Evolutionary conservation across 345 rosid species (phyloP), one percentile per base, ranked within the genome.

Genomic region (Eucalyptus marginata): DNA sequence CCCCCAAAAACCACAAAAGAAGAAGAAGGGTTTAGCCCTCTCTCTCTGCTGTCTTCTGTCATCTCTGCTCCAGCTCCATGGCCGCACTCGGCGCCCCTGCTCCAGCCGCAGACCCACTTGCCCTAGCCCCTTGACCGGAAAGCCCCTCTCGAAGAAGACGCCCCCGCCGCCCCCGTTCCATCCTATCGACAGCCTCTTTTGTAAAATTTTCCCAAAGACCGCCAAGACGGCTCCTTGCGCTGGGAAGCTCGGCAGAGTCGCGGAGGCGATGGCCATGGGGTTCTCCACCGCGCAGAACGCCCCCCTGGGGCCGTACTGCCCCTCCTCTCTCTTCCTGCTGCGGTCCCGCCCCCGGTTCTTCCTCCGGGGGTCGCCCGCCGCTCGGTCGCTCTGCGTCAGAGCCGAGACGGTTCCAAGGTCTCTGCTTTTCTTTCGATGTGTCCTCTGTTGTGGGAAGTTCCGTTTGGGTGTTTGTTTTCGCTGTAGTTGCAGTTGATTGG

Each of bases 261-360:
- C 92, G 40, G 91, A 90, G 86, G 58, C 76, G 86, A 88, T 91
- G 91, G 95, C 96, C 86, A 94, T 96, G 96, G 97, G 96, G 89
- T 87, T 93, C 93, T 92, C 97, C 86, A 86, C 93, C 64, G 92
- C 81, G 27, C 87, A 76, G 83, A 94, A 91, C 64, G 68, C 86
- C 64, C 93, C 94, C 47, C 86, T 92, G 87, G 88, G 93, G 62
- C 95, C 95, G 1, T 59, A 93, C 86, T 88, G 90, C 91, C 93
- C 94, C 85, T 89, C 95, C 36, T 86, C 92, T 87, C 90, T 90
- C 80, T 89, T 89, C 89, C 64, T 90, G 62, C 90, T 90, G 46
- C 92, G 90, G 66, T 89, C 92, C 87, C 91, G 90, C 91, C 92
- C 92, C 51, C 90, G 88, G 91, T 71, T 58, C 89, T 88, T 88